These are phyloP conservation scores for Rauvolfia tetraphylla DNA, from an alignment of 257 asterid genomes.

Conservation along the genomic window DNA sequence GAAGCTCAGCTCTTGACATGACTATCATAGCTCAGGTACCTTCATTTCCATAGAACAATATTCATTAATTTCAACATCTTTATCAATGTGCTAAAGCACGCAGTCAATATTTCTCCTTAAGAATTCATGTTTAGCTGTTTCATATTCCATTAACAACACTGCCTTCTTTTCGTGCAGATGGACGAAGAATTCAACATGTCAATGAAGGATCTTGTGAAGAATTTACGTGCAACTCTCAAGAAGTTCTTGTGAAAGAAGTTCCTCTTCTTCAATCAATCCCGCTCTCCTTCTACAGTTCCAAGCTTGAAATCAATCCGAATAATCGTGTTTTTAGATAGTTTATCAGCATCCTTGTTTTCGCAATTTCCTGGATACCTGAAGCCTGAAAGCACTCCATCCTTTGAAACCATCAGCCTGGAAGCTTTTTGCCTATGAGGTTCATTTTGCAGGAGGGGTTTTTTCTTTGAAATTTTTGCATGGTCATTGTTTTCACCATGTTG, in stretches of 20 bases:
- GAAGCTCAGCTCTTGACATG: constrained; percentile 34
- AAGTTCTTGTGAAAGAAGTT: constrained; percentile 11
- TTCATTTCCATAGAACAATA: not conserved
- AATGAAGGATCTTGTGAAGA: constrained; percentile 29
- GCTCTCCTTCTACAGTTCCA: not conserved
- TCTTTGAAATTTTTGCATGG: constrained; percentile 11
- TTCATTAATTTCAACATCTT: too few relatives aligned
- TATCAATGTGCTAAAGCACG: not conserved
- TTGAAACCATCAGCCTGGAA: constrained; percentile 1
- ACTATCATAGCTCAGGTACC: constrained; percentile 47
- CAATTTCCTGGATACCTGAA: not conserved
- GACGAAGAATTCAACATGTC: constrained; percentile 29
- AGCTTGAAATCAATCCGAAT: constrained; percentile 1
- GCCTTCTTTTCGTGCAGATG: constrained; percentile 22
- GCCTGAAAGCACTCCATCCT: constrained; percentile 6
- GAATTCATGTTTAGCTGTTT: not conserved
- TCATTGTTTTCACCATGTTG: constrained; percentile 10
- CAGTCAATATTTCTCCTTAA: not conserved
- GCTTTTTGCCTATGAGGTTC: constrained; percentile 21
- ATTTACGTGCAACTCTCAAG: constrained; percentile 12
- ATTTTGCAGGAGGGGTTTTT: constrained; percentile 21
- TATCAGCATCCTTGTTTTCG: not conserved
- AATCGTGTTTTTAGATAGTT: not conserved
- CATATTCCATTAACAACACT: not conserved
- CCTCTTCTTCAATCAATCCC: not conserved